Evolutionary conservation across 768 basidiomycete species (phyloP).

Genomic region (Panus rudis): DNA sequence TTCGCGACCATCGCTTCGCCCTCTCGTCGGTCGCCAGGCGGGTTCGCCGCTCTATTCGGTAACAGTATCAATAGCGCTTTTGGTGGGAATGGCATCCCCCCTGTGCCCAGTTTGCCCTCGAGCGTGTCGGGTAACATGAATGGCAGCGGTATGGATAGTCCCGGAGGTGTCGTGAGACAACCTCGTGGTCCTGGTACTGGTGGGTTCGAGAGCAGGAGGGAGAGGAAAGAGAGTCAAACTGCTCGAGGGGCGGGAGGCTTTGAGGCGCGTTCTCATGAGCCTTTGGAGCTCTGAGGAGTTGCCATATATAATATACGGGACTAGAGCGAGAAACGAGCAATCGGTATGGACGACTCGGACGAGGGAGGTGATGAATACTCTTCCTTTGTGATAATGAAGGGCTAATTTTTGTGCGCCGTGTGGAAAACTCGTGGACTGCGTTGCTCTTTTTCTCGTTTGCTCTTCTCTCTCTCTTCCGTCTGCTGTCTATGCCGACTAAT

Average conservation of each 20-base stretch:
- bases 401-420: no score
- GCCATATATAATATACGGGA: no score
- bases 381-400: no score
- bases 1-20: constrained; percentile 85
- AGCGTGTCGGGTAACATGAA: constrained; percentile 41
- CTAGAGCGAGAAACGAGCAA: no score
- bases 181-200: constrained; percentile 75
- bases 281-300: constrained; percentile 75
- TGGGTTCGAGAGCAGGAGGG: constrained; percentile 61
- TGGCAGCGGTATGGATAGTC: constrained; percentile 34
- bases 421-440: no score
- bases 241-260: constrained; percentile 64
- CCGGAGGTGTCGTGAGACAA: constrained; percentile 65
- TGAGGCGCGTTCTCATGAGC: constrained; percentile 82
- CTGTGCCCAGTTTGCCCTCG: constrained; percentile 73
- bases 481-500: no score
- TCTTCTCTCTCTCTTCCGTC: no score
- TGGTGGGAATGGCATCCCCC: constrained; percentile 49
- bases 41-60: constrained; percentile 67
- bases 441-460: no score
- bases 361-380: no score
- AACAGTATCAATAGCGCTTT: constrained; percentile 30
- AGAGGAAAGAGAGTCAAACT: constrained; percentile 44
- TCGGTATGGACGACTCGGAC: no score
- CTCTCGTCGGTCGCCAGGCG: constrained; percentile 66